phyloP scores from a whole-genome alignment of 2,329 filamentous ascomycete genomes.

The Tolypocladium tundrense region DNA sequence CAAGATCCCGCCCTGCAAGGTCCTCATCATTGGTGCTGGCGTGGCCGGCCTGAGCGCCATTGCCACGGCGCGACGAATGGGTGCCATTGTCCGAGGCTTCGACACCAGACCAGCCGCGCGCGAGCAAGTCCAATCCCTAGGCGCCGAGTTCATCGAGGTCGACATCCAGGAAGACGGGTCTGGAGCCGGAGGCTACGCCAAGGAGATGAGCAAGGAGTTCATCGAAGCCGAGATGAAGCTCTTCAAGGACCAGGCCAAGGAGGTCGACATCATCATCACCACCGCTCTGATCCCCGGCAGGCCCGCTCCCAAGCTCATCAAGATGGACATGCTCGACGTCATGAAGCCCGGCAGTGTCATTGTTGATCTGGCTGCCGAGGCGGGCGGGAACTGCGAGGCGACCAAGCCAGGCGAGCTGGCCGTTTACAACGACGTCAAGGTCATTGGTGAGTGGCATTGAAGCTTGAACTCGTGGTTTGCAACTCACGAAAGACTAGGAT shows the following conservation, averaged over 20 bases:
- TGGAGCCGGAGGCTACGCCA: conserved; percentile 78
- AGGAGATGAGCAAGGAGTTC: conserved; percentile 91
- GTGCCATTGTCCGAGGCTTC: conserved; percentile 82
- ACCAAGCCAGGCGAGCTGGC: conserved; percentile 64
- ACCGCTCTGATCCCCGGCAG: conserved; percentile 84
- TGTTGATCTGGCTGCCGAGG: conserved; percentile 80
- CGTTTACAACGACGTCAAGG: conserved; percentile 66
- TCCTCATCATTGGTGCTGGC: conserved; percentile 81
- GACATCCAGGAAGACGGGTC: conserved; percentile 76
- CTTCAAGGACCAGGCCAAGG: conserved; percentile 75
- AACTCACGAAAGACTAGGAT: conserved; percentile 34
- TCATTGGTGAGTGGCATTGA: conserved; percentile 54
- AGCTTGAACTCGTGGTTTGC: background rate
- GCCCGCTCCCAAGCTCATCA: conserved; percentile 75
- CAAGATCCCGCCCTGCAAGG: conserved; percentile 82
- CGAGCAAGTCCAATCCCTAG: conserved; percentile 83
- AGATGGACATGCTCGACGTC: conserved; percentile 64
- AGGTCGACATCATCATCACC: conserved; percentile 88
- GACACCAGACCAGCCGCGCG: conserved; percentile 82
- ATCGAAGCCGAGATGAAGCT: conserved; percentile 89
- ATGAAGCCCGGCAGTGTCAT: conserved; percentile 89
- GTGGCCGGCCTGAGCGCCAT: conserved; percentile 85
- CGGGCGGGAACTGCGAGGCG: conserved; percentile 78
- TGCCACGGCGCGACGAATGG: conserved; percentile 74
- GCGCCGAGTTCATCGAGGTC: conserved; percentile 84